Evolutionary conservation across 768 basidiomycete genomes (phyloP), one percentile per base, ranked within the genome.

Genomic region (Cantharellus cinnabarinus): DNA sequence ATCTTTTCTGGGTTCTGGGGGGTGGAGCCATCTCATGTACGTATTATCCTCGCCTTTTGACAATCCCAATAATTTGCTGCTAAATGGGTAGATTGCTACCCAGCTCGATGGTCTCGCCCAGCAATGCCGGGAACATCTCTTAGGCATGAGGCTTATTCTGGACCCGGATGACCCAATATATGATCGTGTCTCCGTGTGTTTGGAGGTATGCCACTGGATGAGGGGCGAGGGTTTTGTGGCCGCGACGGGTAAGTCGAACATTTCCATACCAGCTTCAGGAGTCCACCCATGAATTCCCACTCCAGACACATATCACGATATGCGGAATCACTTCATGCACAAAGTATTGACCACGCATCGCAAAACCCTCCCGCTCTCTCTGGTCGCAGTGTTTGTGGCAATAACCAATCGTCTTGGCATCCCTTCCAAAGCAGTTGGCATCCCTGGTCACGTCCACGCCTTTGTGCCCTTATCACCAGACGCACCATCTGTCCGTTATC

Each of bases 311-410:
- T 79, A 76, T 63, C 68, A 72, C 57, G 62, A 71, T 41, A 69
- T 79, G n/a, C 65, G 71, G 56, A 77, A 79, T 61, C 75, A 76
- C 53, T 81, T 81, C 62, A 80, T 82, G 15, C 80, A 82, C 62
- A 65, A 69, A 58, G 79, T 81, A 64, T 71, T 83, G 29, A 71
- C 70, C 1, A 71, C 72, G 0, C 68, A 75, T 63, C 78, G 72
- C 59, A 67, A 67, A 34, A 76, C 79, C 0, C 73, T 83, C 50
- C 81, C 81, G 0, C 75, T 83, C 54, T 79, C 79, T 5, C 70
- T 83, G 50, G 76, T 76, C 42, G 79, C 77, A 67, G 65, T 80
- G 34, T 83, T 81, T 61, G 73, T 77, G 7, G 35, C 75, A 15
- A 68, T 83, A 50, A 74, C 74, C 15, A 71, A 73, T 14, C 73